Conservation (phyloP, 2,329 filamentous ascomycete genomes). For the Beauveria brongniartii region DNA sequence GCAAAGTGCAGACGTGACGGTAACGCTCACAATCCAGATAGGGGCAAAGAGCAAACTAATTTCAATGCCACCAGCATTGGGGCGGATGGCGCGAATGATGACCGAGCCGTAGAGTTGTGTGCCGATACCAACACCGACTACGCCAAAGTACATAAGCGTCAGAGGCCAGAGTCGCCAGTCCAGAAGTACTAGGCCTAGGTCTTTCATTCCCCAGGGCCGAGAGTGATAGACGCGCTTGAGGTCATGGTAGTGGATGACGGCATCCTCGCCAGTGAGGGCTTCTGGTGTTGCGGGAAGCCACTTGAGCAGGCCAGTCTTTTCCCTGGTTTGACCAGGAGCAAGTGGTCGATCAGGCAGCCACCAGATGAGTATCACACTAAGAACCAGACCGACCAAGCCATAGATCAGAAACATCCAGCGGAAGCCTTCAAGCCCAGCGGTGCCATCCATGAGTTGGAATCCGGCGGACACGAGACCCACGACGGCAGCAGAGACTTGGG, state of each 20-base stretch:
- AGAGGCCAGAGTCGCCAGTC: conserved; percentile 89
- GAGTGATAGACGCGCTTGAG: conserved; percentile 72
- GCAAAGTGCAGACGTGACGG: neutral
- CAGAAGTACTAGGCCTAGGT: conserved; percentile 61
- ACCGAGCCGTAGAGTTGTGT: conserved; percentile 82
- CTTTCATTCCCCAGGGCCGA: conserved; percentile 62
- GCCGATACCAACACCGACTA: conserved; percentile 86
- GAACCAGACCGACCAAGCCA: conserved; percentile 63
- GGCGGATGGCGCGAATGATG: conserved; percentile 74
- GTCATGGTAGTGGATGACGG: conserved; percentile 74
- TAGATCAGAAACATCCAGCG: conserved; percentile 92
- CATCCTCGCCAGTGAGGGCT: conserved; percentile 68
- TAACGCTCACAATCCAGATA: conserved; percentile 71
- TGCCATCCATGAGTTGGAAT: conserved; percentile 84
- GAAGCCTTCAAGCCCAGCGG: conserved; percentile 68
- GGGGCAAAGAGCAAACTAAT: conserved; percentile 80
- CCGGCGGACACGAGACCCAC: conserved; percentile 85
- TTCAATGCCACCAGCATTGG: conserved; percentile 61
- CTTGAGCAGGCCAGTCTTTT: conserved; percentile 43
- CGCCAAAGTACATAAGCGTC: conserved; percentile 87
- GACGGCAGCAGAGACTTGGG: conserved; percentile 81
- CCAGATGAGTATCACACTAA: conserved; percentile 71
- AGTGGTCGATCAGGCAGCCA: conserved; percentile 83
- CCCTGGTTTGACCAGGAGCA: conserved; percentile 56
- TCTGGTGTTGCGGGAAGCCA: conserved; percentile 64